A percentile compares a stretch with the other conserved stretches of the same genome.
phyloP scores from a whole-genome alignment of 2,329 filamentous ascomycete genomes.

The Colletotrichum eleusines region DNA sequence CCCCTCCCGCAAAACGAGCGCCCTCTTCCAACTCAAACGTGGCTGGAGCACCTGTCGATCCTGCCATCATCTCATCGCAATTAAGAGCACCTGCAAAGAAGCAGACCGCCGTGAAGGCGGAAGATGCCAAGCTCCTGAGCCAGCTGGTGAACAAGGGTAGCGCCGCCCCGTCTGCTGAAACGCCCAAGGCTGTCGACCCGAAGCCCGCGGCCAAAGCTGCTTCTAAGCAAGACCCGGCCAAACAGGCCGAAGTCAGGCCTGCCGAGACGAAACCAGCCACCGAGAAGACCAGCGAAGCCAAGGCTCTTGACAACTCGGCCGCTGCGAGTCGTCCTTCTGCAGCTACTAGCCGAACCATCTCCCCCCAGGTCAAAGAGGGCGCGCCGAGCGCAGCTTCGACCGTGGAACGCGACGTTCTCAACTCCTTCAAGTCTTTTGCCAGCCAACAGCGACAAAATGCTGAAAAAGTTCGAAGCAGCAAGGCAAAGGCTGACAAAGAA shows the following conservation, averaged over 20 bases:
- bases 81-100: constrained; percentile 65
- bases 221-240: constrained; percentile 31
- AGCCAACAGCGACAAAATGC: constrained; percentile 66
- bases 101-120: constrained; percentile 52
- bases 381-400: constrained; percentile 69
- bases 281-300: constrained; percentile 17
- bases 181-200: constrained; percentile 21
- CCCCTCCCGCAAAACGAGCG: constrained; percentile 87
- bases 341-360: constrained; percentile 56
- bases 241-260: constrained; percentile 15
- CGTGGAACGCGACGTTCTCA: constrained; percentile 71
- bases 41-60: constrained; percentile 82
- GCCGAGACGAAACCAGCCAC: constrained; percentile 29
- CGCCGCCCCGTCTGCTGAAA: constrained; percentile 22
- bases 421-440: constrained; percentile 74
- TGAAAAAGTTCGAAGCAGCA: constrained; percentile 68
- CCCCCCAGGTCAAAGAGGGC: constrained; percentile 55
- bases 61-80: constrained; percentile 91
- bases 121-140: constrained; percentile 43
- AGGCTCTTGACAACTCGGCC: constrained; percentile 39
- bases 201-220: constrained; percentile 28
- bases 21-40: constrained; percentile 80
- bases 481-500: constrained; percentile 82
- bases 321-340: constrained; percentile 52
- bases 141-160: constrained; percentile 28